Evolutionary conservation across 2,329 filamentous ascomycete species (phyloP), one percentile per base, ranked within the genome.

Genomic region (Magnaporthiopsis poae): DNA sequence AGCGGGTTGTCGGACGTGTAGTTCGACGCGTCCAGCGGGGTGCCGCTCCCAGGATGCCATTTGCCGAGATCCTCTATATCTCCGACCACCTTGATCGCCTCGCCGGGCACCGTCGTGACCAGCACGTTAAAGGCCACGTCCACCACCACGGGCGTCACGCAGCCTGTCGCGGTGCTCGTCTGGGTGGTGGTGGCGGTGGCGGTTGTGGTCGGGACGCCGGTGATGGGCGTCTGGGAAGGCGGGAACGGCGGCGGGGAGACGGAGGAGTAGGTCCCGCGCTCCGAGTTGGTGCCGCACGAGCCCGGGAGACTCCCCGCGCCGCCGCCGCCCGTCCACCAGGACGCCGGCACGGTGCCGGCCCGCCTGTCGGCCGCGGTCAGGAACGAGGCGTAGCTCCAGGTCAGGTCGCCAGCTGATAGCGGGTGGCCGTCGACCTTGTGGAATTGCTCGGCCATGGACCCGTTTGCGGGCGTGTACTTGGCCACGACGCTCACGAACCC

Each of bases 341-440:
- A 82, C 0, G 80, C 77, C 1, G 87, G 86, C 11, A 87, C 75
- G 21, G 82, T 71, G 27, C 81, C 81, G 62, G 81, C 80, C 62
- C 87, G 83, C 56, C 87, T 83, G 60, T 81, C 81, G 31, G 80
- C 77, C n/a, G 84, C 84, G 0, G 88, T 88, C 62, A 91, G 77
- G 75, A 91, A 88, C 0, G 88, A 82, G 1, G 88, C 87, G 70
- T 90, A 91, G 0, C 88, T 90, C 89, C 89, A 91, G 3, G 89
- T 91, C 35, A 91, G 78, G 69, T 91, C 86, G 25, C 79, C 77
- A 0, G 89, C 89, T 1, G 87, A 90, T 4, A 88, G 77, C 1
- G 86, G 86, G 0, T 72, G 69, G 36, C 83, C 87, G 61, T 74
- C 77, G 66, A 77, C 75, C 70, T 82, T 82, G 69, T 83, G 80